Conservation (phyloP, 2,329 filamentous ascomycete genomes). For the Penicillium sp. region DNA sequence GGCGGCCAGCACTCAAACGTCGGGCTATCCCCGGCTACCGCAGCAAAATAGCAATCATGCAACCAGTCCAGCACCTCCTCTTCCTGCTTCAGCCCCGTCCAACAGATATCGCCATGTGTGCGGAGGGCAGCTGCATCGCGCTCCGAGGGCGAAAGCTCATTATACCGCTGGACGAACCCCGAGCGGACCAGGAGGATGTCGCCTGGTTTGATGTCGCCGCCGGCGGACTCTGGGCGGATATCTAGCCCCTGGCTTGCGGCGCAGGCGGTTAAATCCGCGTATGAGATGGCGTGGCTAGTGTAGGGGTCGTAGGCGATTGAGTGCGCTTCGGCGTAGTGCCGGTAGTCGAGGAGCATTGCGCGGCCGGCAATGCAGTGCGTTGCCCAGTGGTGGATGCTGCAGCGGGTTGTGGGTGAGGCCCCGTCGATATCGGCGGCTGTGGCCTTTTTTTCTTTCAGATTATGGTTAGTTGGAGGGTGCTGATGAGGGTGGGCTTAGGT, state of each 20-base stretch:
- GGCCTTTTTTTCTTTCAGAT: slow-evolving; percentile 27
- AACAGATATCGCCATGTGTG: slow-evolving; percentile 47
- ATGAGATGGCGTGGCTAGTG: slow-evolving; percentile 58
- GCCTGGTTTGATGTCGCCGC: slow-evolving; percentile 62
- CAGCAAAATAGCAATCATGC: slow-evolving; percentile 71
- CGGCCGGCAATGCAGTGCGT: slow-evolving; percentile 48
- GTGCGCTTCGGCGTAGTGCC: slow-evolving; percentile 55
- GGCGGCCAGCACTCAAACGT: slow-evolving; percentile 68
- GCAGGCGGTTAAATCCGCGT: slow-evolving; percentile 61
- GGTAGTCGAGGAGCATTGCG: slow-evolving; percentile 50
- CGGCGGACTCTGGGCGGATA: slow-evolving; percentile 60
- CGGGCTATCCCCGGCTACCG: slow-evolving; percentile 66
- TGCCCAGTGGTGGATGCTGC: slow-evolving; percentile 51
- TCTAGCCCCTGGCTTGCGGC: slow-evolving; percentile 65
- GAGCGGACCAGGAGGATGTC: slow-evolving; percentile 71
- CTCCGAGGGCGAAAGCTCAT: slow-evolving; percentile 48
- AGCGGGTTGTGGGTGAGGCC: slow-evolving; percentile 40
- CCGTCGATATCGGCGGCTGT: slow-evolving; percentile 43
- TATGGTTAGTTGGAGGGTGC: background rate
- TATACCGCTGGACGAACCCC: slow-evolving; percentile 65
- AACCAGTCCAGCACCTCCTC: slow-evolving; percentile 67
- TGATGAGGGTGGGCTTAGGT: background rate
- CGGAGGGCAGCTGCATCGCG: slow-evolving; percentile 39
- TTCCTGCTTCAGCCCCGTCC: slow-evolving; percentile 58
- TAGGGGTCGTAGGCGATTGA: slow-evolving; percentile 59